Percentiles rank a stretch among this genome's conserved stretches.
Evolutionary conservation across 176 grass and related monocot species (phyloP).

Genomic region (Cymbopogon citratus): DNA sequence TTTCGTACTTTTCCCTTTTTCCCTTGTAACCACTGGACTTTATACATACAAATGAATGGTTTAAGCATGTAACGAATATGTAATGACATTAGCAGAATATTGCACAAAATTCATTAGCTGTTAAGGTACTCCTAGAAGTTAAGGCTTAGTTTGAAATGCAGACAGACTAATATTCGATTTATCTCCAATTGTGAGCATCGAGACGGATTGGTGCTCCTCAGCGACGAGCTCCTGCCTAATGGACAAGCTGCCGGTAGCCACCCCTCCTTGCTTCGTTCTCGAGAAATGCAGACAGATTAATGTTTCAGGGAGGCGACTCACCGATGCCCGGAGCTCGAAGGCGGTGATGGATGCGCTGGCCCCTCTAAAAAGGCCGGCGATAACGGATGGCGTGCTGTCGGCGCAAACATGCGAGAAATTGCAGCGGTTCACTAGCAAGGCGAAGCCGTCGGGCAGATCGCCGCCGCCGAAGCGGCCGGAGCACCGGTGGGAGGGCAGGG

Average conservation of each 20-base stretch:
- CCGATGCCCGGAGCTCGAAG: not conserved
- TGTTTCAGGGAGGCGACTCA: not conserved
- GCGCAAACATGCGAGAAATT: not conserved
- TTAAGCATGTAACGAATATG: not conserved
- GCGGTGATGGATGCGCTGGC: not conserved
- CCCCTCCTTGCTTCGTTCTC: not conserved
- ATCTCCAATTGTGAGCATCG: not conserved
- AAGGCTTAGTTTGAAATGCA: not conserved
- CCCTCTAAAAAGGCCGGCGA: not conserved
- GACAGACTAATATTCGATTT: not conserved
- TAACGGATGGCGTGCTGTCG: not conserved
- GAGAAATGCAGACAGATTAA: not conserved
- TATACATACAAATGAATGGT: not conserved
- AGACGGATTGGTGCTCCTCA: not conserved
- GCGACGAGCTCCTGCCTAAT: not conserved
- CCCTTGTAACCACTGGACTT: not conserved
- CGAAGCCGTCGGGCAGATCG: not conserved
- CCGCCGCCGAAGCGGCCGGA: not conserved
- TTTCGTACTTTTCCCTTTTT: not conserved
- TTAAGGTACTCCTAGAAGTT: not conserved
- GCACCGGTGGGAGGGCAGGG: not conserved
- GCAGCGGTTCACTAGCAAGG: not conserved
- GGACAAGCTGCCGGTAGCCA: not conserved
- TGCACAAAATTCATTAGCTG: not conserved
- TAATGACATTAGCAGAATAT: not conserved